These are phyloP conservation scores for Ehretia macrophylla DNA, from an alignment of 257 asterid species.

Conservation along the genomic window DNA sequence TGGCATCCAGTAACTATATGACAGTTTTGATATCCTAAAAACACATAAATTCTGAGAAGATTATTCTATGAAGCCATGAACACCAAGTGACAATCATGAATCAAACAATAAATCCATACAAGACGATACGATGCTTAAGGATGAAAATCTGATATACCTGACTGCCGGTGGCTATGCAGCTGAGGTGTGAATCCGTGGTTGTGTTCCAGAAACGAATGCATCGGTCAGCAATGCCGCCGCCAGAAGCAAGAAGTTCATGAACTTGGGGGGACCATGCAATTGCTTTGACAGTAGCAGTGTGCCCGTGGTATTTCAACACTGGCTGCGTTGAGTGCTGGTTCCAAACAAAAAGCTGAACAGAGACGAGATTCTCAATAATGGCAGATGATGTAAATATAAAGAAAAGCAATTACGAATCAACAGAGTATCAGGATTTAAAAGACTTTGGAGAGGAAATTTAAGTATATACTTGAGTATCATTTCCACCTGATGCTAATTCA, in stretches of 20 bases:
- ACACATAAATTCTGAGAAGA: neutral
- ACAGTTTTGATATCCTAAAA: too few relatives aligned
- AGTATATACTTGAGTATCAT: slow-evolving; percentile 72
- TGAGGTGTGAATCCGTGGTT: slow-evolving; percentile 47
- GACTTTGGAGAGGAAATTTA: slow-evolving; percentile 3
- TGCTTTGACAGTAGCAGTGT: slow-evolving; percentile 81
- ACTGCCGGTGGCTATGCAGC: slow-evolving; percentile 72
- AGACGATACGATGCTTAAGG: too few relatives aligned
- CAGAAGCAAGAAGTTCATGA: slow-evolving; percentile 70
- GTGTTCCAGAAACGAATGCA: slow-evolving; percentile 76
- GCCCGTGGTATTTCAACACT: slow-evolving; percentile 69
- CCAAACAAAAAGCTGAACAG: slow-evolving; percentile 53
- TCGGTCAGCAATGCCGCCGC: slow-evolving; percentile 71
- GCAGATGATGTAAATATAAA: neutral
- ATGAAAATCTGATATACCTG: slow-evolving; percentile 32
- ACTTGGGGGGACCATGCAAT: slow-evolving; percentile 76
- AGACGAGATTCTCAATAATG: neutral
- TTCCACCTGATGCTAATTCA: slow-evolving; percentile 96
- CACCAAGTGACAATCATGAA: too few relatives aligned
- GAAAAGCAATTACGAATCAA: neutral
- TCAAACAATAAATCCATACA: neutral
- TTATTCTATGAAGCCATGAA: too few relatives aligned
- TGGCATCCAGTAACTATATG: too few relatives aligned
- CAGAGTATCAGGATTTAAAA: slow-evolving; percentile 8
- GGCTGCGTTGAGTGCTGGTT: slow-evolving; percentile 63